Evolutionary conservation across 345 rosid genomes (phyloP).

Genomic region (Corchorus olitorius): DNA sequence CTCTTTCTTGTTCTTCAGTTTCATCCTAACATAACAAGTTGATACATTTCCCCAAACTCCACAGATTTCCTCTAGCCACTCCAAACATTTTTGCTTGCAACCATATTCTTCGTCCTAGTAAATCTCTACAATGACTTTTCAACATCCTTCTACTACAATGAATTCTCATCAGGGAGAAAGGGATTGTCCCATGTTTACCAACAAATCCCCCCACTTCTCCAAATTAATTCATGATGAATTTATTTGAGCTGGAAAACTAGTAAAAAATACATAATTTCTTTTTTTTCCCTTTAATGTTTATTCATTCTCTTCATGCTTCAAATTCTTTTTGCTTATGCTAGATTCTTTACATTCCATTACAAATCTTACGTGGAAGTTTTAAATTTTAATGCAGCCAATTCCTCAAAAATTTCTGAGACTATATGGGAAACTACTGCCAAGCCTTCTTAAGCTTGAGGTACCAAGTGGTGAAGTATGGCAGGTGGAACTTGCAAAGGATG

Average conservation of each 20-base stretch:
- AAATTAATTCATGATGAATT: slow-evolving; percentile 20
- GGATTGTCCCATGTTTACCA: neutral
- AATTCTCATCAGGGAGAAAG: neutral
- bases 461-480: slow-evolving; percentile 34
- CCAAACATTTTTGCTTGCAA: too few species aligned
- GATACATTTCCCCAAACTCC: too few species aligned
- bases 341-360: neutral
- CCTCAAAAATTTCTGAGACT: slow-evolving; percentile 31
- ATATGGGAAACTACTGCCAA: slow-evolving; percentile 18
- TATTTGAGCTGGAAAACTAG: slow-evolving; percentile 23
- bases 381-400: slow-evolving; percentile 23
- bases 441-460: slow-evolving; percentile 18
- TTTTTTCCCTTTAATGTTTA: neutral
- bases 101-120: too few species aligned
- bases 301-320: too few species aligned
- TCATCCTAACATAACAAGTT: too few species aligned
- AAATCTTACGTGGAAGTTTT: neutral
- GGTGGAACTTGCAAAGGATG: slow-evolving; percentile 23
- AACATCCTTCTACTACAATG: too few species aligned
- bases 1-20: too few species aligned
- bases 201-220: slow-evolving; percentile 27
- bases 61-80: too few species aligned
- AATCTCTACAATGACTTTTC: too few species aligned
- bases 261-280: neutral
- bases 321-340: neutral